Evolutionary conservation across 768 basidiomycete species (phyloP), one percentile per base, ranked within the genome.

Genomic region (Boletellus emodensis): DNA sequence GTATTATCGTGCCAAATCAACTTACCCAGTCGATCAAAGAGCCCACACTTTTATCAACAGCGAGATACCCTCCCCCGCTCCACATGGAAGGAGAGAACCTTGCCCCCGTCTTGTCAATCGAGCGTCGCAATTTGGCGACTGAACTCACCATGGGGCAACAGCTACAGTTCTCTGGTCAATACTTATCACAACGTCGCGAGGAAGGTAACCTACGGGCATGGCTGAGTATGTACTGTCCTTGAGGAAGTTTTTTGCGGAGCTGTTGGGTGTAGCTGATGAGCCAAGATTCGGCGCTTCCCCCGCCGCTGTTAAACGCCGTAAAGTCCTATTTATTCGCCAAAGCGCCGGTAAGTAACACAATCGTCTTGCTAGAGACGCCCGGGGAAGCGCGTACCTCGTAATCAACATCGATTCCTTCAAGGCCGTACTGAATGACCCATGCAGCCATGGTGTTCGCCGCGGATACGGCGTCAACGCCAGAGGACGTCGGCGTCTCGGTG

Each of bases 401-500:
- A 59, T 81, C 80, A 40, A 81, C 70, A 44, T 81, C 80, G 12
- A 80, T 73, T 36, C 79, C 80, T 48, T 80, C 74, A 30, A 81
- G 57, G n/a, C 66, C 62, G 44, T 76, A 78, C 52, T 74, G 48
- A 33, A 67, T 71, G 33, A 80, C 78, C 69, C 70, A 79, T 8
- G 63, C 61, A 7, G 75, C 78, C 59, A 81, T 67, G 6, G 64
- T 67, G 52, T 72, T 69, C 1, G 79, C 79, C 6, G 66, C 65
- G 26, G 40, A 46, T 30, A 69, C 65, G 2, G 79, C 68, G 49
- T 79, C 68, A 4, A 58, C 57, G 24, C 72, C 73, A 4, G 62
- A 60, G 2, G 72, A 66, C 4, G 77, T 80, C 2, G 79, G 79
- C 1, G 66, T 63, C 47, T 68, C 59, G 3, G 64, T 66, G 11